Evolutionary conservation across 1,139 yeast species (phyloP), one percentile per base, ranked within the genome.

Genomic region (Hyphopichia burtonii): DNA sequence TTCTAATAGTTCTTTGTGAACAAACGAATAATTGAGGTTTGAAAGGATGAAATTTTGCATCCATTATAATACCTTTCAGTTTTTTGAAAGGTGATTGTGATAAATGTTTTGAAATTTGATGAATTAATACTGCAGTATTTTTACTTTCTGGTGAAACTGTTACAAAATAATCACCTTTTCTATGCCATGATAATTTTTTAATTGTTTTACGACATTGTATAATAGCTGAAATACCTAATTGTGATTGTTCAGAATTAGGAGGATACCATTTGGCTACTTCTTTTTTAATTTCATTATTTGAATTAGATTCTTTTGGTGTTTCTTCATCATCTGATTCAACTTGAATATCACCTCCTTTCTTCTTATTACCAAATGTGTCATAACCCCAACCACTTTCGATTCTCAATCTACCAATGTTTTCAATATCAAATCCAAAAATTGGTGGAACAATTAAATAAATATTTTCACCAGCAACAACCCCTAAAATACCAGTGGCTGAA

Each of bases 71-170:
- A 50, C 99, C 99, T 71, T 88, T 88, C 31, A 96, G 81, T 65
- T 89, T 89, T 54, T 83, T 79, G 78, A 93, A 93, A 49, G 99
- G 99, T 15, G 96, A 87, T 69, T 93, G 99, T n/a, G 98, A 86
- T 48, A 86, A 76, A 70, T 93, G 99, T 66, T 90, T 90, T 5
- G 97, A 88, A 40, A 93, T 69, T 69, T 93, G 98, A 66, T 93
- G 99, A 51, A 93, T 89, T 45, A 94, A 74, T 35, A 93, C 96
- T 4, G 98, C 85, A 6, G 94, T 80, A 59, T 89, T 84, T 46
- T 88, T 89, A 42, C 89, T 86, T 45, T 87, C 93, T 38, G 98
- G 98, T 11, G 96, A 83, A 18, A 89, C 96, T 3, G 96, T 84
- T 49, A 93, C 96, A 54, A 94, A 88, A 62, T 93, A 93, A 68